phyloP scores from a whole-genome alignment of 305 asterid genomes.

The Fraxinus dipetala region DNA sequence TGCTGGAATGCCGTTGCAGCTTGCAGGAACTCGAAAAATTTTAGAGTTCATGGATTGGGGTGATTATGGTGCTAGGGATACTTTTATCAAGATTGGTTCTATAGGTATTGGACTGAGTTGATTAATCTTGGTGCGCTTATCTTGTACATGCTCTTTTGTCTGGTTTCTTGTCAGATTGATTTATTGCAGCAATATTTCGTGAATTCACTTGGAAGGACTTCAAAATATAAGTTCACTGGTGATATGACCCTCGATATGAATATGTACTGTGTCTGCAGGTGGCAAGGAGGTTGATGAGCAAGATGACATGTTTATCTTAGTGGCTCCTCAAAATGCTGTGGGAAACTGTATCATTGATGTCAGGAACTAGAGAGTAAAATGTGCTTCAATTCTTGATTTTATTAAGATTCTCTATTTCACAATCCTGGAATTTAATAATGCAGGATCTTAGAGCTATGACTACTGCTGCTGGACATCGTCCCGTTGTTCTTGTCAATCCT shows the following conservation, averaged over 20 bases:
- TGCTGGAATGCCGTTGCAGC: slow-evolving; percentile 97
- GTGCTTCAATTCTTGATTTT: slow-evolving; percentile 12
- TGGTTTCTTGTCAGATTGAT: slow-evolving; percentile 1
- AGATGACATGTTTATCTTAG: slow-evolving; percentile 83
- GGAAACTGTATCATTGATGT: slow-evolving; percentile 93
- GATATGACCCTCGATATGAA: slow-evolving; percentile 18
- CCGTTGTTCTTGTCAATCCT: slow-evolving; percentile 83
- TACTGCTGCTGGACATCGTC: slow-evolving; percentile 83
- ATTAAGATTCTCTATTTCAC: slow-evolving; percentile 13
- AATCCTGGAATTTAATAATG: slow-evolving; percentile 25
- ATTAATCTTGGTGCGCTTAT: neutral
- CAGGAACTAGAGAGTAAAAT: slow-evolving; percentile 30
- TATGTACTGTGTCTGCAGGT: slow-evolving; percentile 44
- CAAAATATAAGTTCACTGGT: neutral
- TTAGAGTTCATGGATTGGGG: slow-evolving; percentile 99
- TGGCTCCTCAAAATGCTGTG: slow-evolving; percentile 96
- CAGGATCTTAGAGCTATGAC: slow-evolving; percentile 94
- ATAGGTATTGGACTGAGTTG: slow-evolving; percentile 48
- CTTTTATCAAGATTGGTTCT: slow-evolving; percentile 76
- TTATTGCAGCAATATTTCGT: slow-evolving; percentile 2
- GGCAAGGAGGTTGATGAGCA: slow-evolving; percentile 79
- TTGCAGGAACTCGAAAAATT: slow-evolving; percentile 85
- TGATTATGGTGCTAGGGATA: slow-evolving; percentile 72
- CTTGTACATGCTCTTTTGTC: neutral
- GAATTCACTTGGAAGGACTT: neutral